Conservation (phyloP, 495 filamentous ascomycete genomes). For the Sabuloglossum arenarium region DNA sequence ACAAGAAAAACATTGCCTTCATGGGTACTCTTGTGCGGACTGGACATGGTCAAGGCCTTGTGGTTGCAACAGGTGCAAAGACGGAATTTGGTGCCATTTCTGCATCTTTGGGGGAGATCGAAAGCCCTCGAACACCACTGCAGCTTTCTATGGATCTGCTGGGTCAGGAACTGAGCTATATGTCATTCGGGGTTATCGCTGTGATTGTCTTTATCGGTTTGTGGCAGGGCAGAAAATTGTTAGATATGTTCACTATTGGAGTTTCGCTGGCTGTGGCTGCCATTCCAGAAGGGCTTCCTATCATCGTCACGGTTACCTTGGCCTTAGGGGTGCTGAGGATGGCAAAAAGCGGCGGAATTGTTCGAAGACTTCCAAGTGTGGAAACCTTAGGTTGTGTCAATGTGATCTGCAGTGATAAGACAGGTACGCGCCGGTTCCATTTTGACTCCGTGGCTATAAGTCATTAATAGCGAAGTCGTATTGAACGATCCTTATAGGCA, state of each 20-base stretch:
- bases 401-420: slow-evolving; percentile 97
- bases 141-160: slow-evolving; percentile 94
- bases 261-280: slow-evolving; percentile 93
- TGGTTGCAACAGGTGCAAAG: slow-evolving; percentile 77
- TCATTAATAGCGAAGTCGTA: neutral
- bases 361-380: slow-evolving; percentile 84
- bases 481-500: slow-evolving; percentile 29
- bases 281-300: slow-evolving; percentile 91
- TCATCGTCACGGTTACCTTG: slow-evolving; percentile 93
- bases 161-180: slow-evolving; percentile 82
- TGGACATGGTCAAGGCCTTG: slow-evolving; percentile 88
- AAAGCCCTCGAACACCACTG: slow-evolving; percentile 80
- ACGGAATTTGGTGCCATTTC: slow-evolving; percentile 97
- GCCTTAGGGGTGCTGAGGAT: slow-evolving; percentile 88
- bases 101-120: slow-evolving; percentile 75
- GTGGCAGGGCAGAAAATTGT: slow-evolving; percentile 64
- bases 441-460: neutral
- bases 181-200: slow-evolving; percentile 85
- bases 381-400: slow-evolving; percentile 97
- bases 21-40: slow-evolving; percentile 96
- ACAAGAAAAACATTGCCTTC: slow-evolving; percentile 76
- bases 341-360: slow-evolving; percentile 83
- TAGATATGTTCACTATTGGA: slow-evolving; percentile 96
- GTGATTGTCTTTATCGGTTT: slow-evolving; percentile 80
- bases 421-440: slow-evolving; percentile 25